Evolutionary conservation across 1,284 basidiomycete species (phyloP).

Genomic region (Microbotryum lychnidis-dioicae): DNA sequence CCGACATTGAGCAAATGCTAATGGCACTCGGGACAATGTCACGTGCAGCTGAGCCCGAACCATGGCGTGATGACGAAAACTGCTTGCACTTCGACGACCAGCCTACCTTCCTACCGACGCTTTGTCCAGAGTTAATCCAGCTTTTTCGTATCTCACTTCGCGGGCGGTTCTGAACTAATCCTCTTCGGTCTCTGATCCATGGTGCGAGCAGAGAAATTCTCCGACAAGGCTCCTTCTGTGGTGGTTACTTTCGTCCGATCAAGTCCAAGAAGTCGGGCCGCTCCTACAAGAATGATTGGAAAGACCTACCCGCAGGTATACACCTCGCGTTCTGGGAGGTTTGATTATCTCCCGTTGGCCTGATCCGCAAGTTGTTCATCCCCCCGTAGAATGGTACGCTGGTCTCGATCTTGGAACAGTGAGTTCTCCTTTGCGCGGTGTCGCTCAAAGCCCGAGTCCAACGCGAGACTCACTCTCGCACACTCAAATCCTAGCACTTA

Average conservation of each 20-base stretch:
- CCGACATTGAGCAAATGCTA: too few relatives aligned
- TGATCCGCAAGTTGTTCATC: not conserved
- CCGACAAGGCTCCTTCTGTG: slow-evolving; percentile 16
- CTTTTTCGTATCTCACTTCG: not conserved
- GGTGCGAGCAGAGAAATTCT: slow-evolving; percentile 15
- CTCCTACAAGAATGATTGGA: slow-evolving; percentile 22
- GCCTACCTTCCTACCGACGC: slow-evolving; percentile 15
- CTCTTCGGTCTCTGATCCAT: not conserved
- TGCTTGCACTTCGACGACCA: slow-evolving; percentile 16
- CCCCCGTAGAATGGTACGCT: slow-evolving; percentile 10
- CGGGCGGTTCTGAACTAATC: too few relatives aligned
- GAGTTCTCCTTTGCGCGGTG: not conserved
- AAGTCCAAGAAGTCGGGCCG: slow-evolving; percentile 11
- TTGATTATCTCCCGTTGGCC: not conserved
- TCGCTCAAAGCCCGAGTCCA: not conserved
- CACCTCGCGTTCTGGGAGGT: too few relatives aligned
- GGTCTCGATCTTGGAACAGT: slow-evolving; percentile 16
- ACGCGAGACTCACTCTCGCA: not conserved
- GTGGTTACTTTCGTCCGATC: slow-evolving; percentile 20
- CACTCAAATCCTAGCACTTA: slow-evolving; percentile 10
- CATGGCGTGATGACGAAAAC: not conserved
- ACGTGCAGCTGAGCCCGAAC: not conserved
- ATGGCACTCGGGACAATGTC: not conserved
- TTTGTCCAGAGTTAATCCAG: slow-evolving; percentile 8
- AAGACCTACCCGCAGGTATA: slow-evolving; percentile 13